phyloP scores from a whole-genome alignment of 208 protist species.

The Herpetomonas muscarum region DNA sequence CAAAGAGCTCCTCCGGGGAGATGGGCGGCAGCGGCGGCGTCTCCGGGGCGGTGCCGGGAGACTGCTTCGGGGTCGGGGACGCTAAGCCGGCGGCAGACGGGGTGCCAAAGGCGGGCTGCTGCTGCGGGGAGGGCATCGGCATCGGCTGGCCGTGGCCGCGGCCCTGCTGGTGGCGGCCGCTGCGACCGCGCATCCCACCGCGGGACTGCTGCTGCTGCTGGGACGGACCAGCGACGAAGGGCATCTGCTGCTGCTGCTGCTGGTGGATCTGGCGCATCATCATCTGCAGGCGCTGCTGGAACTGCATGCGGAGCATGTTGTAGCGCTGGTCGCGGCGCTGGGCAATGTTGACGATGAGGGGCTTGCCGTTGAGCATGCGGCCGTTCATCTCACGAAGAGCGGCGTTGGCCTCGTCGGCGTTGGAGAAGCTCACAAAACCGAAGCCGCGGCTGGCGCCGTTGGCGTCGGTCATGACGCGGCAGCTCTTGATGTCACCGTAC shows the following conservation, averaged over 20 bases:
- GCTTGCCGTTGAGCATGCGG: constrained; percentile 94
- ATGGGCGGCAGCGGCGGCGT: constrained; percentile 84
- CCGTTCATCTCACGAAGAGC: constrained; percentile 98
- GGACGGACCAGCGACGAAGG: constrained; percentile 20
- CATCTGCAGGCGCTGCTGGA: constrained; percentile 86
- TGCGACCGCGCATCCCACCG: constrained; percentile 25
- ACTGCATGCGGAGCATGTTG: constrained; percentile 94
- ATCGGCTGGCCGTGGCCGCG: constrained; percentile 30
- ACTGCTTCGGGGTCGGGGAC: constrained; percentile 55
- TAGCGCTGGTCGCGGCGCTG: constrained; percentile 96
- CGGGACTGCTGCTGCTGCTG: constrained; percentile 27
- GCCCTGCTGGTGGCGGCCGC: constrained; percentile 26
- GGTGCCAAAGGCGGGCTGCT: constrained; percentile 36
- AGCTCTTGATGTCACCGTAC: constrained; percentile 98
- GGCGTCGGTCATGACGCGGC: constrained; percentile 94
- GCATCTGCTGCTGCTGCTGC: constrained; percentile 34
- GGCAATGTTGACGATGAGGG: constrained; percentile 97
- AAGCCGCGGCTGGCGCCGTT: constrained; percentile 96
- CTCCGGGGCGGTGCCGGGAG: constrained; percentile 52
- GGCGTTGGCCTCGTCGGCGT: constrained; percentile 96
- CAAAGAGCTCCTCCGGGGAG: constrained; percentile 68
- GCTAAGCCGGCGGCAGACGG: constrained; percentile 43
- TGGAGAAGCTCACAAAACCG: constrained; percentile 99
- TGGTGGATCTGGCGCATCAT: constrained; percentile 77
- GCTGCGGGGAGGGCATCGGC: constrained; percentile 27